Evolutionary conservation across 2,329 filamentous ascomycete species (phyloP), one percentile per base, ranked within the genome.

Genomic region (Capronia coronata): DNA sequence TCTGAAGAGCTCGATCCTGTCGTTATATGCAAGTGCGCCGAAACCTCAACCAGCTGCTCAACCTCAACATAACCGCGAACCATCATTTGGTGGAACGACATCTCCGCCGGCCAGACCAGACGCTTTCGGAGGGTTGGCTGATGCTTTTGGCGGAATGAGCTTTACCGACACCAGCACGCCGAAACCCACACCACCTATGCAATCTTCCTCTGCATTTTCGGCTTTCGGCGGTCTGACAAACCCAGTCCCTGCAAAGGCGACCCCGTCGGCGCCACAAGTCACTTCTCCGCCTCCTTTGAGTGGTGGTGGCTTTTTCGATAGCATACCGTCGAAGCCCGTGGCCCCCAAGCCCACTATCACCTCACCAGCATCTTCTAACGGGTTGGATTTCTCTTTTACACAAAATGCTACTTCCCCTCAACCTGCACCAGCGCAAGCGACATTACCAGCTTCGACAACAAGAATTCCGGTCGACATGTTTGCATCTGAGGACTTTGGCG

Each of bases 1-100:
- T 65, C 74, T 98, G 52, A 98, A 98, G 70, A 91, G 96, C 68
- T 97, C 91, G 2, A 98, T 98, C 53, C 72, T 98, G 42, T 98
- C 93, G 6, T 77, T 98, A 13, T 98, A 98, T 65, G 88, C 90
- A 9, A 86, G 87, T 6, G 80, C 81, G 3, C 86, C 89, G 1
- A 86, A 88, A 63, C 82, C 87, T n/a, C 84, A 86, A 60, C 74
- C 80, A 48, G 71, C 71, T 48, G 64, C 71, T 30, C 65, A 68
- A 18, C 65, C 69, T 18, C 70, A 74, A 23, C 82, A 85, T 64
- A 72, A 74, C 29, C 75, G 78, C 10, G 76, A 76, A 32, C 74
- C 76, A 22, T 82, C 83, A 0, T 86, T 90, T 61, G 81, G 84
- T 14, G 79, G 79, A 44, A 77, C 87, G 72, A 71, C 75, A 45